A percentile compares a stretch with the other conserved stretches of the same genome.
Evolutionary conservation across 169 alveolate species (phyloP).

Genomic region (Eimeria tenella): DNA sequence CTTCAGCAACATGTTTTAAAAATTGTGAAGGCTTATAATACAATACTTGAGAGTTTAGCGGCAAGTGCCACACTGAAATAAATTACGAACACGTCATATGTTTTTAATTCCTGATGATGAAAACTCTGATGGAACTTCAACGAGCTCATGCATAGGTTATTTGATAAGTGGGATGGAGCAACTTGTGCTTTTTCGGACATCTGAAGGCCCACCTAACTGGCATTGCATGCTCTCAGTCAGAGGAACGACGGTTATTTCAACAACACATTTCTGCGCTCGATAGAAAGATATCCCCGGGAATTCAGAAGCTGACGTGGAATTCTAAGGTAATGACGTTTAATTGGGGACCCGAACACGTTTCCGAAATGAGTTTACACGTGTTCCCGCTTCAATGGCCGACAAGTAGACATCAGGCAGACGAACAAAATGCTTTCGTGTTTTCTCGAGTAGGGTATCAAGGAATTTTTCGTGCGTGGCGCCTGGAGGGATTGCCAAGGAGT

Average conservation of each 20-base stretch:
- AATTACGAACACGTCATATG: background rate
- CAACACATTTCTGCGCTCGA: slow-evolving; percentile 83
- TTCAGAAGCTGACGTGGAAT: slow-evolving; percentile 82
- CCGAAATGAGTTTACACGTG: too few species aligned
- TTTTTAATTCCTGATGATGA: background rate
- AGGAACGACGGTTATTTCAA: slow-evolving; percentile 87
- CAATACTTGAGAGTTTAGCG: slow-evolving; percentile 86
- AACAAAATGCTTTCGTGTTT: background rate
- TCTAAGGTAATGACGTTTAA: slow-evolving; percentile 63
- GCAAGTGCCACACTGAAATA: background rate
- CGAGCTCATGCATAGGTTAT: too few species aligned
- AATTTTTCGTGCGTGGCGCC: slow-evolving; percentile 91
- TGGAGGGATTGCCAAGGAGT: slow-evolving; percentile 90
- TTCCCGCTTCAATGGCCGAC: background rate
- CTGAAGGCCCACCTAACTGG: background rate
- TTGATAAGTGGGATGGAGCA: too few species aligned
- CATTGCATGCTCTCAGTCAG: slow-evolving; percentile 75
- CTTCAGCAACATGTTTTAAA: slow-evolving; percentile 92
- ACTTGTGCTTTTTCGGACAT: too few species aligned
- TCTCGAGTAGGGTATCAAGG: slow-evolving; percentile 86
- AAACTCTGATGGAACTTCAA: too few species aligned
- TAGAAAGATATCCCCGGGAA: slow-evolving; percentile 81
- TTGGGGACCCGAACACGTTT: background rate
- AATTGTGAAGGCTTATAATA: slow-evolving; percentile 93
- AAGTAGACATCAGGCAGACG: background rate